Evolutionary conservation across 192 early-diverging fungal genomes (phyloP), one percentile per base, ranked within the genome.

Genomic region (Phlyctochytrium arcticum): DNA sequence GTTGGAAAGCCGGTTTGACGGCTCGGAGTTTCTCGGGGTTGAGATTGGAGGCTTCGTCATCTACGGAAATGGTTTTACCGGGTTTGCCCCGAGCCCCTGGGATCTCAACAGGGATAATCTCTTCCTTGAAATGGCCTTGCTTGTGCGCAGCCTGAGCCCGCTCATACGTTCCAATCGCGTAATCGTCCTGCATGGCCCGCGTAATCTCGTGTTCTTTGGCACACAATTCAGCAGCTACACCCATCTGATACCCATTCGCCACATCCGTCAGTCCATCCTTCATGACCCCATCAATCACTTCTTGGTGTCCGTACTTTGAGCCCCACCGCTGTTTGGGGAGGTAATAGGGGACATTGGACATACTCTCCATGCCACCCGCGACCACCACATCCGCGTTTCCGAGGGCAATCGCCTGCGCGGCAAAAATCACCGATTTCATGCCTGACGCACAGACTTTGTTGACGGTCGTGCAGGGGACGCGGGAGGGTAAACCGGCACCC

Each of bases 381-480:
- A 96, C 75, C 30, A 83, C 54, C 53, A 81, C 67, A 44, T 78
- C 74, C 46, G 80, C 81, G 30, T 66, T 65, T 39, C 81, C 81
- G 23, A 69, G 58, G 10, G 68, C 44, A 57, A 83, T 83, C 37
- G 77, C 37, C 47, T 75, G 91, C 3, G 95, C 78, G 24, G 88
- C 95, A 54, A 98, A 77, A 76, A 88, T 89, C 48, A 95, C 85
- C 1, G 92, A 84, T 82, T 99, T 99, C 92, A 96, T 90, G 29
- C 92, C 97, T 3, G 93, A 94, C 10, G 93, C 95, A 74, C 97
- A 99, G 15, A 99, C 97, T 77, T 98, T 98, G 81, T 97, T 97
- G 71, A 99, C 86, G 55, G 97, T 95, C 5, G 93, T 95, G 48
- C 89, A 91, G 39, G 91, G 89, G 21, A 91, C 93, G 10, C 87